Percentiles rank a stretch among this genome's conserved stretches.
Conservation (phyloP, 129 eudicot species). For the Centella asiatica region DNA sequence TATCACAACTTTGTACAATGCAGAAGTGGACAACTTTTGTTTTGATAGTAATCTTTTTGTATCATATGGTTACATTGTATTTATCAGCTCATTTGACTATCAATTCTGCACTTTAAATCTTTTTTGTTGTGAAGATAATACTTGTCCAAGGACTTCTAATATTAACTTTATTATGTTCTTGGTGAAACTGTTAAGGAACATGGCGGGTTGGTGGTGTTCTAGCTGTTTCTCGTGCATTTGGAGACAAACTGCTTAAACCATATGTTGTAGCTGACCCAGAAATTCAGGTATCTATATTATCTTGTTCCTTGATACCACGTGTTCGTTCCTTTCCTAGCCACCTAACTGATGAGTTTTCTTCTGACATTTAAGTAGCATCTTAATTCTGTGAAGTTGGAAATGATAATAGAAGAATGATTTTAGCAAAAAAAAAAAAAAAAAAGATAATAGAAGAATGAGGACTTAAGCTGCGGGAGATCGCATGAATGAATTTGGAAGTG, state of each 20-base stretch:
- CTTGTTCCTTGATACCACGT: too few relatives aligned
- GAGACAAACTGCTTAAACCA: slow-evolving; percentile 67
- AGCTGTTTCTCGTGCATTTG: slow-evolving; percentile 91
- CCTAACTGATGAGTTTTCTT: neutral
- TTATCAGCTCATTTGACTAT: too few relatives aligned
- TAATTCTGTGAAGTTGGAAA: too few relatives aligned
- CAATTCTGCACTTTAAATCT: neutral
- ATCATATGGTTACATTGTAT: neutral
- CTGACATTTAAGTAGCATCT: too few relatives aligned
- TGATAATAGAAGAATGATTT: too few relatives aligned
- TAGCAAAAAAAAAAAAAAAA: too few relatives aligned
- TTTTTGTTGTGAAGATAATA: neutral
- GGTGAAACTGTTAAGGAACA: slow-evolving; percentile 35
- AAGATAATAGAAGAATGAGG: too few relatives aligned
- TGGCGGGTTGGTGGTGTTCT: slow-evolving; percentile 91
- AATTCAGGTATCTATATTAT: slow-evolving; percentile 76
- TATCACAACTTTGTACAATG: neutral
- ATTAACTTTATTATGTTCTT: slow-evolving; percentile 1
- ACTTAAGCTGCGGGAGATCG: too few relatives aligned
- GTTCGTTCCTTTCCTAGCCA: neutral
- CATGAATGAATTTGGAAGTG: too few relatives aligned
- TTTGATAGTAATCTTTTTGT: neutral
- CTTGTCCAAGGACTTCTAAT: neutral
- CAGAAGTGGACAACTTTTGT: too few relatives aligned
- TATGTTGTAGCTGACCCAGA: slow-evolving; percentile 80